phyloP scores from a whole-genome alignment of 768 basidiomycete genomes.

The Bullera alba region DNA sequence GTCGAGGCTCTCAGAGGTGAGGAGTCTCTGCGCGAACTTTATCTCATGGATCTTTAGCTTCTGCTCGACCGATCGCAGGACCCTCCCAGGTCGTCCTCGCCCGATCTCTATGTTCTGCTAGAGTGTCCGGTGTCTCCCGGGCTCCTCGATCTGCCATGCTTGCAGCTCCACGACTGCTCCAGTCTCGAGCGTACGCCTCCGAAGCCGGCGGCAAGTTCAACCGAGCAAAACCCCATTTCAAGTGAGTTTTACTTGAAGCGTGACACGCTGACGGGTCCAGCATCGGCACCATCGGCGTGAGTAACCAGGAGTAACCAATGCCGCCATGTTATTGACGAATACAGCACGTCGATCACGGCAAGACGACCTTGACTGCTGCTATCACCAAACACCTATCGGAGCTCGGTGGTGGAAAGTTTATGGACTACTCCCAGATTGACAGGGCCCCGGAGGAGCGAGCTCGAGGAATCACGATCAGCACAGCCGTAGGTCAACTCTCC shows the following conservation, averaged over 20 bases:
- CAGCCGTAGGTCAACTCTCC: slow-evolving; percentile 51
- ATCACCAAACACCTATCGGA: slow-evolving; percentile 79
- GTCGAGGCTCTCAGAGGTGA: slow-evolving; percentile 16
- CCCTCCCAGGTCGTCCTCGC: slow-evolving; percentile 12
- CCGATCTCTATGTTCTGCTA: neutral
- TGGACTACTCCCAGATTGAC: slow-evolving; percentile 96
- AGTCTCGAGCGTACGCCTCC: slow-evolving; percentile 30
- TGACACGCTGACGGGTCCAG: slow-evolving; percentile 11
- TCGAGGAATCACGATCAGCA: slow-evolving; percentile 98
- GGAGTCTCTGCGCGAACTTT: slow-evolving; percentile 9
- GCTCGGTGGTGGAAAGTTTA: slow-evolving; percentile 67
- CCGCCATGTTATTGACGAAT: neutral
- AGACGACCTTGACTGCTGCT: slow-evolving; percentile 47
- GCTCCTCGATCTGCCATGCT: slow-evolving; percentile 4
- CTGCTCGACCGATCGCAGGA: slow-evolving; percentile 20
- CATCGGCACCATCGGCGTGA: slow-evolving; percentile 48
- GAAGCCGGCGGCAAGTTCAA: slow-evolving; percentile 45
- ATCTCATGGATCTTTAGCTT: slow-evolving; percentile 2
- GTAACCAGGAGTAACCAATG: neutral
- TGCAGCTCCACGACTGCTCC: neutral
- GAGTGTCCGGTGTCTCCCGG: neutral
- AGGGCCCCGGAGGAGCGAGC: slow-evolving; percentile 99
- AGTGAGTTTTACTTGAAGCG: slow-evolving; percentile 29
- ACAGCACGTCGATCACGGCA: slow-evolving; percentile 49
- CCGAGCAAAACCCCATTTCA: slow-evolving; percentile 47